These are phyloP conservation scores for Diaporthe citri DNA, from an alignment of 2,329 filamentous ascomycete species.

Conservation along the genomic window DNA sequence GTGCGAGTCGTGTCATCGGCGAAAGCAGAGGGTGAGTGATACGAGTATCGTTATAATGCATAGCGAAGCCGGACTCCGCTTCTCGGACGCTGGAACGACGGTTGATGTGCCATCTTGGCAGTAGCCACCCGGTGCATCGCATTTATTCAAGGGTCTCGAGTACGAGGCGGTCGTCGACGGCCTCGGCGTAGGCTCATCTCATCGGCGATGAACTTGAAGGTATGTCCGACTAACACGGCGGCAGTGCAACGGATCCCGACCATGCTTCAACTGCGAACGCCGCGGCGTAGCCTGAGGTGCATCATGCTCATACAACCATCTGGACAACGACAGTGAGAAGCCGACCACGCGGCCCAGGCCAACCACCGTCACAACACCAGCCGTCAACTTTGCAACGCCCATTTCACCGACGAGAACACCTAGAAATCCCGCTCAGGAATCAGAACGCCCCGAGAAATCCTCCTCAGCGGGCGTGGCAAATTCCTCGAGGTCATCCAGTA, in stretches of 20 bases:
- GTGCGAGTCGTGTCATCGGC: constrained; percentile 39
- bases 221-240: background rate
- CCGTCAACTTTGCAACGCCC: background rate
- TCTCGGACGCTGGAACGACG: background rate
- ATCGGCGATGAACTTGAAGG: background rate
- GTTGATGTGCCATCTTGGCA: background rate
- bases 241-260: background rate
- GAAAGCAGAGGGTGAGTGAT: constrained; percentile 41
- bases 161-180: background rate
- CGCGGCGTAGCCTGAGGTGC: constrained; percentile 4
- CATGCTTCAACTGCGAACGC: constrained; percentile 6
- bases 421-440: background rate
- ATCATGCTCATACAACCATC: constrained; percentile 7
- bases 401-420: background rate
- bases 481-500: background rate
- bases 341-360: background rate
- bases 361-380: no score
- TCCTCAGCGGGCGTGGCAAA: background rate
- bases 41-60: background rate
- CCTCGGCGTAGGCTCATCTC: background rate
- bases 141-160: background rate
- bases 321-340: background rate
- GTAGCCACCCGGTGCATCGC: background rate
- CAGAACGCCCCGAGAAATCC: background rate
- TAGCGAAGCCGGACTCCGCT: background rate